Conservation (phyloP, 306 rosid genomes). For the Prunus dulcis region DNA sequence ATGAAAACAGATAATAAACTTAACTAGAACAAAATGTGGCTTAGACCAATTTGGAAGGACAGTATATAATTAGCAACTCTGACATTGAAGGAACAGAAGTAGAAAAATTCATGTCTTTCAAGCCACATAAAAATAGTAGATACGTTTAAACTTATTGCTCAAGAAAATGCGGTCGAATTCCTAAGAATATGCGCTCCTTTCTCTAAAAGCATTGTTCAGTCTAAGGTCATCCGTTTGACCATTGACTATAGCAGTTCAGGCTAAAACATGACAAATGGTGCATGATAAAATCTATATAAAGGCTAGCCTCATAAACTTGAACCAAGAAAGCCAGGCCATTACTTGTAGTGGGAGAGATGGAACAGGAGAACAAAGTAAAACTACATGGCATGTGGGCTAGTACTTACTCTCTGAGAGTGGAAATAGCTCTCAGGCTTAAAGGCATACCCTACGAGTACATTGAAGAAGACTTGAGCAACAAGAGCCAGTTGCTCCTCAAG, state of each 20-base stretch:
- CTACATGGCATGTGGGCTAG: slow-evolving; percentile 29
- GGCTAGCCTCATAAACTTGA: neutral
- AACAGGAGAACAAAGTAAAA: slow-evolving; percentile 19
- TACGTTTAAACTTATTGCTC: no score
- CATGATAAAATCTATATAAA: neutral
- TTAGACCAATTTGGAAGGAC: no score
- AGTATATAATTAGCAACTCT: no score
- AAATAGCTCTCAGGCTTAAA: slow-evolving; percentile 28
- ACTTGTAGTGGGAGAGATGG: slow-evolving; percentile 14
- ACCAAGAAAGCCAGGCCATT: neutral
- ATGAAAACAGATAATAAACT: slow-evolving; percentile 1
- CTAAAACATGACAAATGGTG: neutral
- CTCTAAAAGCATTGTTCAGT: neutral
- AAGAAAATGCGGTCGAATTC: no score
- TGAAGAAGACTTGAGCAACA: slow-evolving; percentile 31
- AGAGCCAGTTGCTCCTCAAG: slow-evolving; percentile 15
- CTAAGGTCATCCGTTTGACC: neutral
- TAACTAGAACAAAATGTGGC: no score
- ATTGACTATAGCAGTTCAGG: neutral
- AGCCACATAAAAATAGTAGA: no score
- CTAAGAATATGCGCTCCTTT: no score
- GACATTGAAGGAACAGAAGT: no score
- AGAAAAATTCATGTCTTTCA: no score
- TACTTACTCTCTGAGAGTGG: slow-evolving; percentile 30
- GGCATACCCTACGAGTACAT: slow-evolving; percentile 25